A percentile compares a stretch with the other conserved stretches of the same genome.
These are phyloP conservation scores for Skeletonema costatum DNA, from an alignment of 108 stramenopile genomes.

Conservation along the genomic window DNA sequence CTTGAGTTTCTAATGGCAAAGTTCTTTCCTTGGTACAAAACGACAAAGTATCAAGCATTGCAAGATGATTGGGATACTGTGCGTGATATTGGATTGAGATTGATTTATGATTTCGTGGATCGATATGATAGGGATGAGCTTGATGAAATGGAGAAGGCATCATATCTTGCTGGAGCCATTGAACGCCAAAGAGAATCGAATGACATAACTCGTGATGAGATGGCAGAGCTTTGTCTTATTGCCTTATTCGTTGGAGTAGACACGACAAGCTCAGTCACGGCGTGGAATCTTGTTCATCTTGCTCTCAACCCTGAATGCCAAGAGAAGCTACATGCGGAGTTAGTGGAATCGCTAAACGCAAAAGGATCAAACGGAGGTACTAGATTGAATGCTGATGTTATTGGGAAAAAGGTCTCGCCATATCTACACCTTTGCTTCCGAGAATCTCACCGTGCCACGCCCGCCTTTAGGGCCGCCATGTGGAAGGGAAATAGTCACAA, in stretches of 20 bases:
- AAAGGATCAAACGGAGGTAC: conserved; percentile 9
- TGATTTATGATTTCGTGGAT: conserved; percentile 9
- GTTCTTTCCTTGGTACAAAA: background rate
- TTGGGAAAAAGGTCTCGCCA: conserved; percentile 14
- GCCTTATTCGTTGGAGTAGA: conserved; percentile 28
- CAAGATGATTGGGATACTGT: background rate
- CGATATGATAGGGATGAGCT: conserved; percentile 11
- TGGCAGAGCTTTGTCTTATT: conserved; percentile 15
- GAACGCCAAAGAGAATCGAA: conserved; percentile 25
- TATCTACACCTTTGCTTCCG: conserved; percentile 39
- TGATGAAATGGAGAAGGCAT: conserved; percentile 30
- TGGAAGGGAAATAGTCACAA: conserved; percentile 12
- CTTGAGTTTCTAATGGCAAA: background rate
- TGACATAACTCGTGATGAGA: conserved; percentile 21
- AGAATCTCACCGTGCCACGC: conserved; percentile 45
- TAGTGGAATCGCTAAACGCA: background rate
- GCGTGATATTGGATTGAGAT: conserved; percentile 1
- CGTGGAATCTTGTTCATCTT: conserved; percentile 38
- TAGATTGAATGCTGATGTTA: conserved; percentile 16
- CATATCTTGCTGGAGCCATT: conserved; percentile 26
- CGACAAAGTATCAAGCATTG: conserved; percentile 16
- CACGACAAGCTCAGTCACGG: conserved; percentile 28
- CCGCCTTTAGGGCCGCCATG: conserved; percentile 2
- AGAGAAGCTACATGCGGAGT: conserved; percentile 24
- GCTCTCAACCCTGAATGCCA: conserved; percentile 30